Percentiles rank a stretch among this genome's conserved stretches.
phyloP scores from a whole-genome alignment of 129 eudicot genomes.

The Smallanthus sonchifolius region DNA sequence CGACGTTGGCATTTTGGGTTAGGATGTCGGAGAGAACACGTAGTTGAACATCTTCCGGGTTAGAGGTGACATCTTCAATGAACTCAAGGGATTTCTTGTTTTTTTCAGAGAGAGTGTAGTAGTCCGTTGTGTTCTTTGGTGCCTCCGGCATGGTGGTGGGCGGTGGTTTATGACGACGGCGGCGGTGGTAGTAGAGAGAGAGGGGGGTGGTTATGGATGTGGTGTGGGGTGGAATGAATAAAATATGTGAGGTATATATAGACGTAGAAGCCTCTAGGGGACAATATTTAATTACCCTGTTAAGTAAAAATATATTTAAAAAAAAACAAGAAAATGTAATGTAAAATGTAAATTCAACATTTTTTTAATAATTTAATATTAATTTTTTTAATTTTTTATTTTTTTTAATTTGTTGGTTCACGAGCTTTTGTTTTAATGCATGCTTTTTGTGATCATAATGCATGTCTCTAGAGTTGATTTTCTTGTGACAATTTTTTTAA shows the following conservation, averaged over 20 bases:
- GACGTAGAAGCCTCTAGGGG: conserved; percentile 20
- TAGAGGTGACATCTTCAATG: conserved; percentile 68
- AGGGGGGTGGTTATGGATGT: conserved; percentile 1
- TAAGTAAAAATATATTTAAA: background rate
- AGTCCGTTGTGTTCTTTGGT: conserved; percentile 27
- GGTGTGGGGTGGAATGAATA: conserved; percentile 32
- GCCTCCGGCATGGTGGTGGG: conserved; percentile 60
- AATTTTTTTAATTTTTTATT: background rate
- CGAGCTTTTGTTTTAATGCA: conserved; percentile 6
- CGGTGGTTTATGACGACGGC: background rate
- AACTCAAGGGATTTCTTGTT: conserved; percentile 54
- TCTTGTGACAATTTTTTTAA: background rate
- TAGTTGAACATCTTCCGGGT: conserved; percentile 55
- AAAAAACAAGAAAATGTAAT: background rate
- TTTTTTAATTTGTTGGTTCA: conserved; percentile 2
- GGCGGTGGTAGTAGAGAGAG: conserved; percentile 6
- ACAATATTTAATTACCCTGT: background rate
- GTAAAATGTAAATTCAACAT: background rate
- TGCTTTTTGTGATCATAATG: conserved; percentile 24
- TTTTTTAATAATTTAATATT: too few species aligned
- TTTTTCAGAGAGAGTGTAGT: conserved; percentile 41
- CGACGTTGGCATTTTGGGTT: conserved; percentile 58
- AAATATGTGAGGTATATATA: conserved; percentile 35
- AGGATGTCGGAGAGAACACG: conserved; percentile 62
- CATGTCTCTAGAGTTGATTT: background rate